These are phyloP conservation scores for Mucor plumbeus DNA, from an alignment of 371 early-diverging fungal species.

Conservation along the genomic window DNA sequence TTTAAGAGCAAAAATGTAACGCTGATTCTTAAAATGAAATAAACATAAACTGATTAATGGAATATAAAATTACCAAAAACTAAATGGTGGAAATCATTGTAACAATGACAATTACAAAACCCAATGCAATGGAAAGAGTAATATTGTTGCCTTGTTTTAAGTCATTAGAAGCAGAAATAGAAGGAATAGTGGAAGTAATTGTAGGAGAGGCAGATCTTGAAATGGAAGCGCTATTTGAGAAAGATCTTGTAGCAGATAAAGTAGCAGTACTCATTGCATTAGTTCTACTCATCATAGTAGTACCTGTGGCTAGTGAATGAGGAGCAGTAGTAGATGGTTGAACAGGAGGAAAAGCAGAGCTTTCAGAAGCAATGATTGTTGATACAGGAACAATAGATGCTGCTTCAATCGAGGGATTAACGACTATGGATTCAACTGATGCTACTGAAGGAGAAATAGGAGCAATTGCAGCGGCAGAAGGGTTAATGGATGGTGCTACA, in stretches of 20 bases:
- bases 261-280: conserved; percentile 1
- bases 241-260: neutral
- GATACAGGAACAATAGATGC: conserved; percentile 6
- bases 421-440: neutral
- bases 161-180: neutral
- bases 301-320: neutral
- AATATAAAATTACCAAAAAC: neutral
- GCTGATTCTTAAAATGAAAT: neutral
- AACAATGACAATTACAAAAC: neutral
- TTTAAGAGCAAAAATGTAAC: neutral
- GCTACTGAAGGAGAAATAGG: neutral
- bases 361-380: neutral
- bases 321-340: neutral
- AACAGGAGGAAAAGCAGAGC: neutral
- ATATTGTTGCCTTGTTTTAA: neutral
- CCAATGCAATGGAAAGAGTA: neutral
- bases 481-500: neutral
- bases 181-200: neutral
- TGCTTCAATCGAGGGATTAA: neutral
- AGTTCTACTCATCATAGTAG: neutral
- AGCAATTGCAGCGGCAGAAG: neutral
- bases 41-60: neutral
- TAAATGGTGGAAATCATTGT: neutral
- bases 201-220: conserved; percentile 1
- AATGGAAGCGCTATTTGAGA: neutral